Base-by-base conservation (phyloP, 2,329 filamentous ascomycete species). In the Graphilbum sp. region DNA sequence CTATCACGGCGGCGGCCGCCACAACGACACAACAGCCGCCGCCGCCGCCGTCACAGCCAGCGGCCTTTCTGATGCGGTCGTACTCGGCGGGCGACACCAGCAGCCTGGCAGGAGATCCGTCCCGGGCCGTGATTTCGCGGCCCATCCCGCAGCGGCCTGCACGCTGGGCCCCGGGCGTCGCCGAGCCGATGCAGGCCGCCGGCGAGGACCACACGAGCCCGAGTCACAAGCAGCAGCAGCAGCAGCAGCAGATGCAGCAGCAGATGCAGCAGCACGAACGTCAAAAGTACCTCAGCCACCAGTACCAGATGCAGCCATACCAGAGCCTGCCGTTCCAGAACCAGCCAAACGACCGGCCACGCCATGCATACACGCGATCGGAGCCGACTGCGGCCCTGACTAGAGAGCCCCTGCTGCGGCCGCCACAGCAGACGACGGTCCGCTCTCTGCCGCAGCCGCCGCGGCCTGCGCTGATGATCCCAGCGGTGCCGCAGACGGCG, bases 391-490 rank as follows among this genome's bases (percentile, higher is more conserved):
- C 13, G 21, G 6, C 21, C 6, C 5, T 24, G 21, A 11, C 21
- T 11, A 24, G 21, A 24, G 21, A 24, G 5, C 21, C 21, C 6
- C 21, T 32, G 3, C 35, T 42, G 17, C 38, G 37, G 38, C 41
- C 38, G 10, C 30, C 23, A 5, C 38, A 35, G 32, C 29, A 27
- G 5, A 32, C 37, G 15, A 36, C 41, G 20, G 19, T 36, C 5
- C 35, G 39, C 17, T 19, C 41, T 4, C 24, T 41, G 31, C 44
- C 40, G 25, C 33, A 36, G 33, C 41, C 45, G 11, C 43, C 41
- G 8, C 38, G 36, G 25, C 47, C 37, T 16, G 41, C 35, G 1
- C 35, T 40, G 11, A 32, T 44, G 24, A 33, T 9, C 31, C 40
- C 16, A 30, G 11, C 17, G 5, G 35, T 18, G 20, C n/a, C n/a